Percentiles rank a stretch among this genome's conserved stretches.
Conservation (phyloP, 169 alveolate species). For the Babesia bigemina region DNA sequence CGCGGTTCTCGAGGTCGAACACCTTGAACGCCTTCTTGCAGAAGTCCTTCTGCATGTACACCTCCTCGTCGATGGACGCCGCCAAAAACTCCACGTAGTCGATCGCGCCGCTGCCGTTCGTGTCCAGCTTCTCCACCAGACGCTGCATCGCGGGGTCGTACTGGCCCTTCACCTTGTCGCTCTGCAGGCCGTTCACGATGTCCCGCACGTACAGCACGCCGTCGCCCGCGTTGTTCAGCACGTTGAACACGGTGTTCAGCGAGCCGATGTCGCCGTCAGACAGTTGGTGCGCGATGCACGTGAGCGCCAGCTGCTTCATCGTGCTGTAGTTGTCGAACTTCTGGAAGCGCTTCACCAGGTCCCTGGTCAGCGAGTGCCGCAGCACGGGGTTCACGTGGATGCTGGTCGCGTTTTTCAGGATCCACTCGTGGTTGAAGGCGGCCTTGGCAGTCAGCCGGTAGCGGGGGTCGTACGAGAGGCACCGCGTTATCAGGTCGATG, state of each 20-base stretch:
- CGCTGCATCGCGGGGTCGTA: slow-evolving; percentile 60
- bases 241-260: slow-evolving; percentile 85
- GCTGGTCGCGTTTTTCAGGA: slow-evolving; percentile 58
- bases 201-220: slow-evolving; percentile 84
- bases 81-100: slow-evolving; percentile 95
- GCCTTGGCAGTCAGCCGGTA: slow-evolving; percentile 88
- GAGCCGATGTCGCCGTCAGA: slow-evolving; percentile 87
- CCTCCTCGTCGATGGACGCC: slow-evolving; percentile 89
- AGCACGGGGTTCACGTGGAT: slow-evolving; percentile 39
- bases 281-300: slow-evolving; percentile 92
- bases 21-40: slow-evolving; percentile 89
- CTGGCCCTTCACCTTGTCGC: slow-evolving; percentile 72
- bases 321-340: slow-evolving; percentile 85
- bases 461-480: slow-evolving; percentile 84
- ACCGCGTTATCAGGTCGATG: slow-evolving; percentile 83
- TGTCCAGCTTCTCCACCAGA: slow-evolving; percentile 82
- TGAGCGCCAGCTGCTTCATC: slow-evolving; percentile 90
- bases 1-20: slow-evolving; percentile 91
- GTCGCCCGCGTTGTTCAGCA: slow-evolving; percentile 91
- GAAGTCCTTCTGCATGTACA: slow-evolving; percentile 83
- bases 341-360: slow-evolving; percentile 82
- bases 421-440: slow-evolving; percentile 92
- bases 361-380: slow-evolving; percentile 64
- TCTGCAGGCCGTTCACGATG: slow-evolving; percentile 68
- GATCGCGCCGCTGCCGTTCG: slow-evolving; percentile 89